phyloP scores from a whole-genome alignment of 805 yeast genomes.

The Pichia phayaonensis region DNA sequence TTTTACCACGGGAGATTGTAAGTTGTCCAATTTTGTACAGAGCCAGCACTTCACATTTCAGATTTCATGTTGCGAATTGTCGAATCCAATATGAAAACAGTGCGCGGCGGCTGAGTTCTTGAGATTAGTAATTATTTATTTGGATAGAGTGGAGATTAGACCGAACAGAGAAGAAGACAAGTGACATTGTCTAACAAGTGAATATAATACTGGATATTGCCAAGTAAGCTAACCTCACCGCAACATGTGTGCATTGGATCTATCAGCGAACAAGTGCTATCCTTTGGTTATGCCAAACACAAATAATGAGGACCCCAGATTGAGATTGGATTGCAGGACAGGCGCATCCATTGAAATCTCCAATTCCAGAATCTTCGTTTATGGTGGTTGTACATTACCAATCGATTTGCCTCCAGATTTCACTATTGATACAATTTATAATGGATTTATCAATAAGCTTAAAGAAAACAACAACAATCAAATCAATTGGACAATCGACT shows the following conservation, averaged over 20 bases:
- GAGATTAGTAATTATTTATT: no score
- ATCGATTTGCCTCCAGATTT: conserved; percentile 35
- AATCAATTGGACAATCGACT: not conserved
- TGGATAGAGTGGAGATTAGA: no score
- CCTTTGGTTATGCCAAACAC: conserved; percentile 45
- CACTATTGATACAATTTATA: conserved; percentile 33
- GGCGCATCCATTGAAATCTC: conserved; percentile 57
- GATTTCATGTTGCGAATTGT: no score
- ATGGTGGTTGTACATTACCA: conserved; percentile 63
- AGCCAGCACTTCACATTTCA: no score
- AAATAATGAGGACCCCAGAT: conserved; percentile 43
- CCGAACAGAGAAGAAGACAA: not conserved
- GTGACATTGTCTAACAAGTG: not conserved
- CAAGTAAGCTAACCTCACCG: not conserved
- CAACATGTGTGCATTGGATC: conserved; percentile 52
- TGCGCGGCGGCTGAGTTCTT: no score
- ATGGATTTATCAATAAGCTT: conserved; percentile 26
- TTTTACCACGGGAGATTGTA: no score
- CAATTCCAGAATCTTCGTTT: conserved; percentile 53
- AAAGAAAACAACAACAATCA: not conserved
- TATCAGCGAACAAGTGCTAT: conserved; percentile 57
- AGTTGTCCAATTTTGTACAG: no score
- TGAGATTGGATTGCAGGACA: conserved; percentile 52
- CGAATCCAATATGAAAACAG: not conserved
- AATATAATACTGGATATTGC: not conserved